Evolutionary conservation across 2,329 filamentous ascomycete species (phyloP).

Genomic region (Lachnellula subtilissima): DNA sequence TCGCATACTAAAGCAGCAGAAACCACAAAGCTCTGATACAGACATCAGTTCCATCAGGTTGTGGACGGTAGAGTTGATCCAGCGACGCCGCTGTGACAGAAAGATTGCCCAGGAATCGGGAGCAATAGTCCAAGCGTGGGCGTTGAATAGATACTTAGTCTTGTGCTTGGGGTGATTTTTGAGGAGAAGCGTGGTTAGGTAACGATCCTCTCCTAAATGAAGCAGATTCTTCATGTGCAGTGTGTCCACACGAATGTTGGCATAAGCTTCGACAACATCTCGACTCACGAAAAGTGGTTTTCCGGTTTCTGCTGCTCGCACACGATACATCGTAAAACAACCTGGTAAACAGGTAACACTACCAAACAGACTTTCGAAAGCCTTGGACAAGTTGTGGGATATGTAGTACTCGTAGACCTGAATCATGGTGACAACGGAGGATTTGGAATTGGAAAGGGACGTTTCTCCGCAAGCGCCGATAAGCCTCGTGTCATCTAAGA

Average conservation of each 20-base stretch:
- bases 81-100: slow-evolving; percentile 95
- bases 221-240: slow-evolving; percentile 98
- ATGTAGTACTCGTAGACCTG: slow-evolving; percentile 99
- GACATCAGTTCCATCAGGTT: slow-evolving; percentile 95
- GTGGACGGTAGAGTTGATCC: slow-evolving; percentile 99
- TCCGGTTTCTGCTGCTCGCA: slow-evolving; percentile 87
- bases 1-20: slow-evolving; percentile 99
- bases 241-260: slow-evolving; percentile 93
- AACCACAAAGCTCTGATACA: slow-evolving; percentile 89
- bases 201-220: slow-evolving; percentile 95
- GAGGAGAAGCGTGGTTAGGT: slow-evolving; percentile 87
- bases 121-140: slow-evolving; percentile 94
- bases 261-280: slow-evolving; percentile 82
- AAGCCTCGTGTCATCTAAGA: slow-evolving; percentile 87
- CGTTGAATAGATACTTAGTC: slow-evolving; percentile 92
- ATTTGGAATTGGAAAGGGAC: slow-evolving; percentile 84
- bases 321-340: slow-evolving; percentile 99
- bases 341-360: slow-evolving; percentile 96
- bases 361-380: slow-evolving; percentile 94
- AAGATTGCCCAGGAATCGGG: slow-evolving; percentile 93
- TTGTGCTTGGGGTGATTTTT: slow-evolving; percentile 93
- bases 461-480: slow-evolving; percentile 96
- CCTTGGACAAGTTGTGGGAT: slow-evolving; percentile 93
- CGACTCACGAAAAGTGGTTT: slow-evolving; percentile 95
- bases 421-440: slow-evolving; percentile 96